phyloP scores from a whole-genome alignment of 2,329 filamentous ascomycete species.

The Neofusicoccum laricinum region DNA sequence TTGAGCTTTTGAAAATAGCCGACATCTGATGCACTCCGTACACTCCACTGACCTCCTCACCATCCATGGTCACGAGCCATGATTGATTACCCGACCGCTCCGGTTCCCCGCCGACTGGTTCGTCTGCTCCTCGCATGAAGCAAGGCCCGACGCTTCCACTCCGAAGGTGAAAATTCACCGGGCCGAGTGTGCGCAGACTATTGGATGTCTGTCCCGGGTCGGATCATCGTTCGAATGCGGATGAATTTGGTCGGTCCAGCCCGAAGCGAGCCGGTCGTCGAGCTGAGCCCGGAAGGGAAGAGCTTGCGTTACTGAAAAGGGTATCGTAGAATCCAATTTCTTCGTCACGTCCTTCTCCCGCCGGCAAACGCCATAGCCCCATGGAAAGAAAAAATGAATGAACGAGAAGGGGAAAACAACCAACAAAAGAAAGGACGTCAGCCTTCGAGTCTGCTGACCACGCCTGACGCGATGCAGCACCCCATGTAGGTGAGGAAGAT shows the following conservation, averaged over 20 bases:
- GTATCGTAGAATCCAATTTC: background rate
- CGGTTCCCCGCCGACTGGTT: background rate
- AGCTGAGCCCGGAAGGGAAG: background rate
- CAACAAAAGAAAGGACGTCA: background rate
- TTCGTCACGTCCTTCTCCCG: background rate
- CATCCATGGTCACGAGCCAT: background rate
- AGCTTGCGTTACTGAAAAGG: background rate
- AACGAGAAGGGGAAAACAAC: background rate
- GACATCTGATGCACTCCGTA: background rate
- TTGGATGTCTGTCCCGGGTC: background rate
- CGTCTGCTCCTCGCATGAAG: background rate
- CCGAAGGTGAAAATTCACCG: background rate
- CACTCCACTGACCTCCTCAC: background rate
- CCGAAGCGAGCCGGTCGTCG: background rate
- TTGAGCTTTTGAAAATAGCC: background rate
- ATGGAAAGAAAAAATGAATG: background rate
- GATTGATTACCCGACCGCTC: background rate
- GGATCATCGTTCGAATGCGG: background rate
- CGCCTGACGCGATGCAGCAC: slow-evolving; percentile 4
- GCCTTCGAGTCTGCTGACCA: background rate
- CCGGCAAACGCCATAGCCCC: background rate
- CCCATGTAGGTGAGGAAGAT: slow-evolving; percentile 13
- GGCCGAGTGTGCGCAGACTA: background rate
- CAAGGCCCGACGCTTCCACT: no score
- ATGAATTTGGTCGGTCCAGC: background rate